These are phyloP conservation scores for Mortierella sp. DNA, from an alignment of 371 early-diverging fungal genomes.

Conservation along the genomic window DNA sequence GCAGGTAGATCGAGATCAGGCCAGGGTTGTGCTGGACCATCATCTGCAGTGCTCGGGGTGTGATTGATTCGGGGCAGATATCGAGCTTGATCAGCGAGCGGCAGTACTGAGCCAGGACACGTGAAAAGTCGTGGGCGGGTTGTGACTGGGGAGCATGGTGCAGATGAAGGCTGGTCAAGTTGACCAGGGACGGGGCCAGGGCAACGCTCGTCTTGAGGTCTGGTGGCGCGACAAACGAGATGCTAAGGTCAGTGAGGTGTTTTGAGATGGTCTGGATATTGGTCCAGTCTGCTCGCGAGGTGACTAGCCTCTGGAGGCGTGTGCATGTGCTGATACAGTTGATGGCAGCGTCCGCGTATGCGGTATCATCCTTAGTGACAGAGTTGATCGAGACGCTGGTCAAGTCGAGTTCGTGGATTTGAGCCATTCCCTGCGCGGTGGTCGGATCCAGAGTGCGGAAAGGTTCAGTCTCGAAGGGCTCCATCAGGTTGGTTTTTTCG, in stretches of 20 bases:
- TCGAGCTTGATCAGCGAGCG: conserved; percentile 35
- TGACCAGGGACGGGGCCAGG: conserved; percentile 38
- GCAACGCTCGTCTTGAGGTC: conserved; percentile 47
- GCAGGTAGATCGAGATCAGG: conserved; percentile 39
- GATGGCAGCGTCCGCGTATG: conserved; percentile 46
- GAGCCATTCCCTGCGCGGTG: conserved; percentile 33
- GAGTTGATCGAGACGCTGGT: conserved; percentile 40
- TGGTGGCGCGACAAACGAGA: conserved; percentile 51
- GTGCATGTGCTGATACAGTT: conserved; percentile 48
- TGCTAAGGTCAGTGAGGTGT: conserved; percentile 40
- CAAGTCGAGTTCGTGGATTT: conserved; percentile 44
- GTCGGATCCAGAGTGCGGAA: conserved; percentile 30
- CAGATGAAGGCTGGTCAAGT: conserved; percentile 45
- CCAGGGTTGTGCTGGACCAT: conserved; percentile 37
- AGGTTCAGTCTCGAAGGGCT: conserved; percentile 38
- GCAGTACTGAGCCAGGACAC: conserved; percentile 48
- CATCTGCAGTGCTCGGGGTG: conserved; percentile 18
- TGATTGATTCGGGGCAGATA: conserved; percentile 42
- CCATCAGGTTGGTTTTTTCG: conserved; percentile 40
- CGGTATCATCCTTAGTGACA: conserved; percentile 36
- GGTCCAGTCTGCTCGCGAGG: conserved; percentile 51
- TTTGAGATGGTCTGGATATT: conserved; percentile 39
- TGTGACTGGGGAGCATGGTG: conserved; percentile 40
- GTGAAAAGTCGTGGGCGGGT: conserved; percentile 42
- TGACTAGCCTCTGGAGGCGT: conserved; percentile 48